Percentiles rank a stretch among this genome's conserved stretches.
Conservation (phyloP, 345 rosid species). For the Gynandropsis gynandra region DNA sequence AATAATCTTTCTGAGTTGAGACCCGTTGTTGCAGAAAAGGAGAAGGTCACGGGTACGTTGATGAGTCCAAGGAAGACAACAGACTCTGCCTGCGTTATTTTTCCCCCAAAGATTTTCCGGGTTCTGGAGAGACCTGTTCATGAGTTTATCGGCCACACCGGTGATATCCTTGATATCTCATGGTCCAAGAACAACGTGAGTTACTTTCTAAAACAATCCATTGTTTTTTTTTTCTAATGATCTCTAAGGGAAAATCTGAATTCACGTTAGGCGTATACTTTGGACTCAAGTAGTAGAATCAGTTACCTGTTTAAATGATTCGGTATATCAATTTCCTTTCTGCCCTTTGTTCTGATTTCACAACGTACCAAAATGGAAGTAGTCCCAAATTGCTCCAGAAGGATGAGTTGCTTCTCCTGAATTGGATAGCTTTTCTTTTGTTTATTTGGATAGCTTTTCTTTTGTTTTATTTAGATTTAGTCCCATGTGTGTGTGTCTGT, state of each 20-base stretch:
- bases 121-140: slow-evolving; percentile 66
- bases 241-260: neutral
- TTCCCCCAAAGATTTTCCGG: slow-evolving; percentile 77
- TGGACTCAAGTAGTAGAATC: slow-evolving; percentile 6
- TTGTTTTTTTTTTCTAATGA: slow-evolving; percentile 7
- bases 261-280: neutral
- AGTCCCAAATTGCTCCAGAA: no score
- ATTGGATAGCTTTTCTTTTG: no score
- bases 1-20: slow-evolving; percentile 57
- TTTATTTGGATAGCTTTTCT: no score
- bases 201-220: slow-evolving; percentile 8
- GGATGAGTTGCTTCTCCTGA: no score
- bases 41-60: slow-evolving; percentile 30
- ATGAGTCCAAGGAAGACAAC: slow-evolving; percentile 56
- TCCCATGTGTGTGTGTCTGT: slow-evolving; percentile 23
- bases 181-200: slow-evolving; percentile 82
- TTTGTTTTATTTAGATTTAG: slow-evolving; percentile 36
- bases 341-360: no score
- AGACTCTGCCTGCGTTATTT: slow-evolving; percentile 70
- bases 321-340: no score
- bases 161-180: slow-evolving; percentile 64
- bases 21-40: slow-evolving; percentile 53
- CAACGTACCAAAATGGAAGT: no score
- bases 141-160: slow-evolving; percentile 57
- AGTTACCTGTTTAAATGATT: no score